Evolutionary conservation across 306 rosid genomes (phyloP), one percentile per base, ranked within the genome.

Genomic region (Vigna nakashimae): DNA sequence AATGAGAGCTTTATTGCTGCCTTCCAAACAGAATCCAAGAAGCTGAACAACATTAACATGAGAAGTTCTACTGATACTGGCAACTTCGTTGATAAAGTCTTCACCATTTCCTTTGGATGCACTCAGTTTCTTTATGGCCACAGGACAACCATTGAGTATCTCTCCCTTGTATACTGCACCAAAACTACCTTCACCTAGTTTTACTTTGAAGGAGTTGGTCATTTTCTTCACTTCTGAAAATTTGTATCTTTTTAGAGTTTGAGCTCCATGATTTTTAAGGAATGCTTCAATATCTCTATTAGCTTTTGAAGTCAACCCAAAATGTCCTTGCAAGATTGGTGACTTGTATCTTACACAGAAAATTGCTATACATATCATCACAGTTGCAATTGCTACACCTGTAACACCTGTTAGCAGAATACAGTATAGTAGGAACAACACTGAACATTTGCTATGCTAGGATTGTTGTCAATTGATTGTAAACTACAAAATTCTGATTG

Each of bases 81-180:
- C 53, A 26, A 88, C 88, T 81, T 88, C 89, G 17, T 83, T 88
- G 24, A 86, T 74, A 55, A 86, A 86, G 0, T 83, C 87, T 73
- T 86, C 76, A 4, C 83, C 83, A 4, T 62, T 80, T 22, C 75
- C 80, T 66, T 82, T 56, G 8, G 36, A 24, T 57, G 64, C n/a
- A 24, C 13, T 58, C 40, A 26, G 14, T 13, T 26, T 58, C 4
- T 58, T 58, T 58, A 58, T 9, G 26, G 65, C 65, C 40, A 58
- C 65, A 5, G n/a, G 40, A 1, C 18, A 1, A 6, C 9, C 65
- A 58, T 26, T 26, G 2, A 7, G 9, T 13, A 26, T 16, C 17
- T 58, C 15, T 58, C 65, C 40, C 26, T 58, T 58, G 60, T 18
- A 55, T 1, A 55, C 60, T 0, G 6, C 60, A 18, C 60, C 60